These are phyloP conservation scores for Silene conica DNA, from an alignment of 148 eudicot genomes.

Conservation along the genomic window DNA sequence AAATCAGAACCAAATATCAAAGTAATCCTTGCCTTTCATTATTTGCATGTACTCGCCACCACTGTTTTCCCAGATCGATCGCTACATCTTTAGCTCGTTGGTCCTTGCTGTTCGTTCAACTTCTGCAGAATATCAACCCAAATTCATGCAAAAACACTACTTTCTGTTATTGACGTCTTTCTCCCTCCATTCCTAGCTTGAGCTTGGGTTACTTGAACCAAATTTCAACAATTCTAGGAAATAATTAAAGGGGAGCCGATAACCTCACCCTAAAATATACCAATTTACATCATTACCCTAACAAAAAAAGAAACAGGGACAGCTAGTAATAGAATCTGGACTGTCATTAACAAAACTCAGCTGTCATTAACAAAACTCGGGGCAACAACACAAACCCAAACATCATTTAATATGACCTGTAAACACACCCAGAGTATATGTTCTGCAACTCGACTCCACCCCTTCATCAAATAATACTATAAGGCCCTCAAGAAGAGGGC, in stretches of 20 bases:
- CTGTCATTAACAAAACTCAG: slow-evolving; percentile 18
- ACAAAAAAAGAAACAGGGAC: neutral
- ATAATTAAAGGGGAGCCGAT: neutral
- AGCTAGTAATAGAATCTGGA: slow-evolving; percentile 9
- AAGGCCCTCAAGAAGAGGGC: slow-evolving; percentile 32
- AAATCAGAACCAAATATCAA: no score
- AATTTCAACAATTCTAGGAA: no score
- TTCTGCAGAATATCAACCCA: no score
- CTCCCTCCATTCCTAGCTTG: no score
- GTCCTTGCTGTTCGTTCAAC: no score
- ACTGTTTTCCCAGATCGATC: neutral
- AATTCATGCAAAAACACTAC: no score
- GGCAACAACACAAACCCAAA: slow-evolving; percentile 8
- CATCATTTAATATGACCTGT: slow-evolving; percentile 15
- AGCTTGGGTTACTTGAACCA: no score
- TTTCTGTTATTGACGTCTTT: no score
- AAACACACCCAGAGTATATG: slow-evolving; percentile 1
- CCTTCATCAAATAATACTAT: slow-evolving; percentile 5
- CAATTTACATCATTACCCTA: no score
- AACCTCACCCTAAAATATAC: no score
- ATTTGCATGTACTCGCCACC: neutral
- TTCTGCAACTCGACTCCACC: neutral
- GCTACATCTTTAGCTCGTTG: neutral
- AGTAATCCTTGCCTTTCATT: no score
- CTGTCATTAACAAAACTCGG: no score